Base-by-base conservation (phyloP, 2,329 filamentous ascomycete species). In the Helicocarpus griseus region DNA sequence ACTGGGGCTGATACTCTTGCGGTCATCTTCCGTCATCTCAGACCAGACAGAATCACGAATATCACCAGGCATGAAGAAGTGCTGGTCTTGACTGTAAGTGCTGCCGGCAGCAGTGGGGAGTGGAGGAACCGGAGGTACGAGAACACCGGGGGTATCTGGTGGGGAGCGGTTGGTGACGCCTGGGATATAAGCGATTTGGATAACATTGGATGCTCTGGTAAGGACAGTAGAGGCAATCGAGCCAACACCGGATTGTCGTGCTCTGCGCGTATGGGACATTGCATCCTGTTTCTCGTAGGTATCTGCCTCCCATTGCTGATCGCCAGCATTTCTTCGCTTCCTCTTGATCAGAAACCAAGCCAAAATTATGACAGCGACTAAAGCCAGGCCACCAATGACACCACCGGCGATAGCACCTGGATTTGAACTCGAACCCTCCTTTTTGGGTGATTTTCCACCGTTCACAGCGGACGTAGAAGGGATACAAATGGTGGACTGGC, bases 161-260 rank as follows among this genome's bases (percentile, higher is more conserved):
- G 85, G 83, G 11, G 90, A 89, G 59, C 91, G 82, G 72, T 96
- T 96, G 54, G 89, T 96, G 62, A 97, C 90, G 54, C 93, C 93
- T 13, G 93, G 93, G 58, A 98, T 97, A 69, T 97, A 98, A 51
- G 93, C 93, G 70, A 98, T 98, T 72, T 97, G 93, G 62, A 98
- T 98, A 66, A 98, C 91, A 74, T 98, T 98, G 63, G 93, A 97
- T 46, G 93, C 93, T 56, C 93, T 84, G 17, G 93, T 97, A 54
- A 96, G 80, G 53, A 97, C 89, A 24, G 91, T 97, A 8, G 90
- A 96, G 14, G 93, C 93, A 65, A 98, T 89, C 11, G 91, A 97
- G 62, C 86, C 80, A 50, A 91, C 85, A n/a, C 87, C 87, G 9
- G 90, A 93, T 51, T 86, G 80, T 60, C 89, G 78, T 57, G 83